Evolutionary conservation across 2,329 filamentous ascomycete species (phyloP).

Genomic region (Sporothrix curviconia): DNA sequence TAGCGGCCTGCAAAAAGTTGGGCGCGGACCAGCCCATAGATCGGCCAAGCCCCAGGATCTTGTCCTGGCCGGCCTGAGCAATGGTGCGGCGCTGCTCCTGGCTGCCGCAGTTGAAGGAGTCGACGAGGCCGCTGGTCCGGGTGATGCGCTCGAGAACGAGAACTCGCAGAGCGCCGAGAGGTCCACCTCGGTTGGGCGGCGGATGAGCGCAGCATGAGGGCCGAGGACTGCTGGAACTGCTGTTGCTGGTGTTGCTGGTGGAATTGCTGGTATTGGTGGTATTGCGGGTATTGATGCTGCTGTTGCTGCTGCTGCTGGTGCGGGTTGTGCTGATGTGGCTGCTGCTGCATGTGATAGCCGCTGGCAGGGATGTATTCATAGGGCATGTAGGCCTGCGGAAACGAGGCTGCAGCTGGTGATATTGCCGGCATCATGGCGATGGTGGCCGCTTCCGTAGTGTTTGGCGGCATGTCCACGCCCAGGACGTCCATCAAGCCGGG

Average conservation of each 20-base stretch:
- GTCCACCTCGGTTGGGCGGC: constrained; percentile 5
- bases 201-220: constrained; percentile 7
- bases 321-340: background rate
- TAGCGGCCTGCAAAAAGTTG: background rate
- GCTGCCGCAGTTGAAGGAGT: constrained; percentile 7
- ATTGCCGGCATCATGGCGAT: background rate
- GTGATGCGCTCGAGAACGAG: constrained; percentile 7
- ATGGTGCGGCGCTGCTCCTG: background rate
- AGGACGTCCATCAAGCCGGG: background rate
- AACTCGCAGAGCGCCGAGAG: constrained; percentile 2
- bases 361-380: background rate
- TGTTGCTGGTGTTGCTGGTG: background rate
- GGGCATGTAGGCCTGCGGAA: background rate
- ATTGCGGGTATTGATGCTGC: background rate
- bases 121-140: constrained; percentile 5
- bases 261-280: background rate
- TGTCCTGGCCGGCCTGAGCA: background rate
- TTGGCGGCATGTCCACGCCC: background rate
- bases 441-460: background rate
- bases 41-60: background rate
- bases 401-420: background rate
- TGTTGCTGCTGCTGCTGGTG: background rate
- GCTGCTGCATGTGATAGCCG: background rate
- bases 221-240: background rate
- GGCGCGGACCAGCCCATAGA: background rate